Evolutionary conservation across 78 protist species (phyloP).

Genomic region (Dictyostelium purpureum): DNA sequence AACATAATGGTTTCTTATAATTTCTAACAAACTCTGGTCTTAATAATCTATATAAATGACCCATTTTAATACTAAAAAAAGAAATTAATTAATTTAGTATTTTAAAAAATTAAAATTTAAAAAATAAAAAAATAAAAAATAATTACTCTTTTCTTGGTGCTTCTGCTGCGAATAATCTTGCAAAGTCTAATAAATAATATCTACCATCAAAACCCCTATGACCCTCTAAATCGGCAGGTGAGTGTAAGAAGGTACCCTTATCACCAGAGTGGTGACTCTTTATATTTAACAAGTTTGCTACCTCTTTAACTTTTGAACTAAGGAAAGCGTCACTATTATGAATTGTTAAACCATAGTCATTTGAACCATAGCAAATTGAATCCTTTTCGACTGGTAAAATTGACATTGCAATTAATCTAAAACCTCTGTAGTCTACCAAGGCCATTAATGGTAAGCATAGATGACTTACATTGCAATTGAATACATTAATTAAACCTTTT

Average conservation of each 20-base stretch:
- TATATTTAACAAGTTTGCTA: slow-evolving; percentile 56
- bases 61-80: slow-evolving; percentile 43
- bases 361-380: slow-evolving; percentile 57
- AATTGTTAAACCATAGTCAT: slow-evolving; percentile 78
- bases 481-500: slow-evolving; percentile 72
- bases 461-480: slow-evolving; percentile 27
- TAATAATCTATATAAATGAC: slow-evolving; percentile 74
- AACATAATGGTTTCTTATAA: slow-evolving; percentile 62
- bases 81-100: too few species aligned
- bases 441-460: slow-evolving; percentile 82
- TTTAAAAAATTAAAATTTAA: background rate
- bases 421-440: slow-evolving; percentile 84
- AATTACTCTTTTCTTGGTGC: slow-evolving; percentile 66
- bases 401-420: slow-evolving; percentile 80
- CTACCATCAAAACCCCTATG: slow-evolving; percentile 76
- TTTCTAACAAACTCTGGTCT: slow-evolving; percentile 86
- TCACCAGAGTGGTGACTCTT: slow-evolving; percentile 78
- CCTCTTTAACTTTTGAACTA: background rate
- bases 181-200: slow-evolving; percentile 79
- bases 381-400: slow-evolving; percentile 74
- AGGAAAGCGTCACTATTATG: slow-evolving; percentile 24
- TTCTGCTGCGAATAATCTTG: slow-evolving; percentile 76
- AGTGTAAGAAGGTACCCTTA: slow-evolving; percentile 11
- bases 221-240: slow-evolving; percentile 74
- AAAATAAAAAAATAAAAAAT: background rate